phyloP scores from a whole-genome alignment of 176 grass and related monocot genomes.

The Hordeum marinum region DNA sequence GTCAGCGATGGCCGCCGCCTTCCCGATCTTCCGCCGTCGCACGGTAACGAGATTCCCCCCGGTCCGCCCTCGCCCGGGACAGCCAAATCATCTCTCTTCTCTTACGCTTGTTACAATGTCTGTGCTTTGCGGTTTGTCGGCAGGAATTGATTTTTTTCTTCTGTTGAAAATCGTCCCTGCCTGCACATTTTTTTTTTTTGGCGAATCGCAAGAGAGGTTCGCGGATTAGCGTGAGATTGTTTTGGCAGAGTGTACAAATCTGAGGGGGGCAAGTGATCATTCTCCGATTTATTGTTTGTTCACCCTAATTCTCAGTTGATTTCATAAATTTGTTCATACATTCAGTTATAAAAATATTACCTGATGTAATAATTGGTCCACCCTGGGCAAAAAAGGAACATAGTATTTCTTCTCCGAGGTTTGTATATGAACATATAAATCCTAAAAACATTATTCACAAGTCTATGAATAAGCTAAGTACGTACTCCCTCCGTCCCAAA shows the following conservation, averaged over 20 bases:
- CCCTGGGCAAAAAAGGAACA: background rate
- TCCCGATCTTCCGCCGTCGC: background rate
- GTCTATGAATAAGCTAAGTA: background rate
- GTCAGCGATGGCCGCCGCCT: background rate
- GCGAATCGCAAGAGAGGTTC: too few relatives aligned
- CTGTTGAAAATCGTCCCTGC: background rate
- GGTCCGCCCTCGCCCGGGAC: too few relatives aligned
- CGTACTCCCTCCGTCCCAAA: too few relatives aligned
- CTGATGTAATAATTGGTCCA: background rate
- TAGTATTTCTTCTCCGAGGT: background rate
- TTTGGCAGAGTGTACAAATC: background rate
- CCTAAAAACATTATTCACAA: background rate
- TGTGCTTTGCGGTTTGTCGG: too few relatives aligned
- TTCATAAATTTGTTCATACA: background rate
- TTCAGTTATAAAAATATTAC: background rate
- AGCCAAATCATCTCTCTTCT: background rate
- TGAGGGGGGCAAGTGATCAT: too few relatives aligned
- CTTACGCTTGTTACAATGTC: background rate
- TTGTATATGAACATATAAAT: background rate
- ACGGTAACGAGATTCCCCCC: background rate
- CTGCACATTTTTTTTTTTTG: background rate
- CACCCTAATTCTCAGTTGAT: background rate
- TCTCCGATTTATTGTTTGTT: background rate
- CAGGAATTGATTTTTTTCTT: background rate
- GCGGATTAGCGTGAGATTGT: background rate